Base-by-base conservation (phyloP, 495 filamentous ascomycete species). In the Aspergillus cristatus region DNA sequence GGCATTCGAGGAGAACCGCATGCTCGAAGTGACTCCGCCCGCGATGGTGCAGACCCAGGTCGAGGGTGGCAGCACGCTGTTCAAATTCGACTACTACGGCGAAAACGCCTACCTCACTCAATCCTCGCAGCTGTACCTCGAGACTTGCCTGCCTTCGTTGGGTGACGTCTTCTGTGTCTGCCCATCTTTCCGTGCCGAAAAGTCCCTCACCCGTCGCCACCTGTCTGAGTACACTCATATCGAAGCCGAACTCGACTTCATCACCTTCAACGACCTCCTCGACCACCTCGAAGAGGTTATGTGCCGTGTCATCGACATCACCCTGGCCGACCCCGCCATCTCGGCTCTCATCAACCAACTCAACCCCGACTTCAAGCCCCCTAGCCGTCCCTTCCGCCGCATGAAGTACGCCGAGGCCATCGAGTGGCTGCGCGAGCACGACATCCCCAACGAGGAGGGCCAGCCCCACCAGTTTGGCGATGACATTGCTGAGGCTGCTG, bases 31-130 rank as follows among this genome's bases (percentile, higher is more conserved):
- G 32, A 83, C 82, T 29, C 91, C 91, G 2, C 91, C 91, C 7
- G 88, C 86, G 30, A 85, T 99, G 65, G 93, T 97, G n/a, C 91
- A 99, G 63, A 97, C 91, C 6, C 89, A 96, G 63, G 91, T 96
- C 41, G 91, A 99, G 67, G 91, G 91, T 44, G 91, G 91, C 33
- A 79, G 82, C 46, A 97, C 91, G 2, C 79, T 99, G 25, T 99
- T 99, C 69, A 80, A 80, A 28, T 84, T 94, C 49, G 76, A 86
- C 57, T 99, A 97, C 73, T 99, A 97, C 64, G 84, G 81, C 48
- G 83, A 96, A 60, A 79, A 80, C 54, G 85, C 93, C 42, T 99
- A 86, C 59, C 74, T 99, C 39, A 99, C 91, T 11, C 91, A 99
- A 63, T 96, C 90, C 0, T 94, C 87, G 7, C 91, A 99, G 66